These are phyloP conservation scores for Spencermartinsiella ligniputridi DNA, from an alignment of 1,139 yeast species.

Conservation along the genomic window DNA sequence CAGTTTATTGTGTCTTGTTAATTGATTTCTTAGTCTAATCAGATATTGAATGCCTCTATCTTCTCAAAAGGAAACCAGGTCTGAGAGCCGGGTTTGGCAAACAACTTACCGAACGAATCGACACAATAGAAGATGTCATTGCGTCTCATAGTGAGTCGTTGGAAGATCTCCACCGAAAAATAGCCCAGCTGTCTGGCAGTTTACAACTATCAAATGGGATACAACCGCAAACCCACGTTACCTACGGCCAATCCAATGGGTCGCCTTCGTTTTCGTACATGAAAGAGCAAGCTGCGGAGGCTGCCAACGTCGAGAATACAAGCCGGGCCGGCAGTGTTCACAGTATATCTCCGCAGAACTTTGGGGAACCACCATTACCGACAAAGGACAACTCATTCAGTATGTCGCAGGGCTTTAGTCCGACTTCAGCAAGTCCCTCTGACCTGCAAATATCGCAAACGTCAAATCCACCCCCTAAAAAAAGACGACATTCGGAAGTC, in stretches of 20 bases:
- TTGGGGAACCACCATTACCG: background rate
- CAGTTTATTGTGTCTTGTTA: background rate
- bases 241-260: background rate
- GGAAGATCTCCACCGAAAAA: background rate
- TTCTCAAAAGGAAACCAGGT: slow-evolving; percentile 21
- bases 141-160: background rate
- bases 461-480: background rate
- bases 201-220: background rate
- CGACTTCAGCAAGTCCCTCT: background rate
- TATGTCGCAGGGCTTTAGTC: background rate
- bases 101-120: slow-evolving; percentile 17
- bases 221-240: background rate
- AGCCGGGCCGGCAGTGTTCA: background rate
- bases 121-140: slow-evolving; percentile 6
- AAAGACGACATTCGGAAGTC: background rate
- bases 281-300: background rate
- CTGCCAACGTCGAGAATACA: background rate
- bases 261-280: background rate
- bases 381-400: background rate
- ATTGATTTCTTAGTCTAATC: background rate
- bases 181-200: background rate
- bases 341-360: background rate
- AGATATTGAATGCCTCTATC: slow-evolving; percentile 19
- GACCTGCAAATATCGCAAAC: background rate
- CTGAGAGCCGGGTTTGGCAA: slow-evolving; percentile 23